Percentiles rank a stretch among this genome's conserved stretches.
These are phyloP conservation scores for Smittium mucronatum DNA, from an alignment of 371 early-diverging fungal species.

Conservation along the genomic window DNA sequence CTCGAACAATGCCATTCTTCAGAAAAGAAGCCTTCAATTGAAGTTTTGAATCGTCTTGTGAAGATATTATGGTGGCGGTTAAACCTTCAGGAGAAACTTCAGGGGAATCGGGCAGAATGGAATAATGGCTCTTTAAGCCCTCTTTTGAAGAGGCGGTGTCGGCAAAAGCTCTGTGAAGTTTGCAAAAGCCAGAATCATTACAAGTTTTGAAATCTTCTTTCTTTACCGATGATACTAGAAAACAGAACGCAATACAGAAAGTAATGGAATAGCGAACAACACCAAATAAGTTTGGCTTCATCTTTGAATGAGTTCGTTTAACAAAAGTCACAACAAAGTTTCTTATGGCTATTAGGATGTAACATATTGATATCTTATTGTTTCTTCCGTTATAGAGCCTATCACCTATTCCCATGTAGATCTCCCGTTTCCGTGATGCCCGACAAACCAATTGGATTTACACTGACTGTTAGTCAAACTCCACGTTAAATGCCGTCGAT, in stretches of 20 bases:
- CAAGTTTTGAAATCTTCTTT: constrained; percentile 84
- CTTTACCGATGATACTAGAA: constrained; percentile 34
- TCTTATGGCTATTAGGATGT: too few relatives aligned
- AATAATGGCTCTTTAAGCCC: constrained; percentile 29
- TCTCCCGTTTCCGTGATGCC: too few relatives aligned
- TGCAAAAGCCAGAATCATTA: constrained; percentile 76
- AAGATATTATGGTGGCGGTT: constrained; percentile 44
- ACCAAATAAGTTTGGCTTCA: constrained; percentile 78
- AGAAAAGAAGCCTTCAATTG: constrained; percentile 22
- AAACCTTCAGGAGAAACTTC: constrained; percentile 36
- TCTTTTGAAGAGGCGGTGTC: constrained; percentile 35
- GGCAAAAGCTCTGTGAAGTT: constrained; percentile 76
- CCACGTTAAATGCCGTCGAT: too few relatives aligned
- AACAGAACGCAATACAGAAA: not conserved
- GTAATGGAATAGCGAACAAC: constrained; percentile 61
- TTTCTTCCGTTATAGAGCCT: too few relatives aligned
- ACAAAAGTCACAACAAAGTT: too few relatives aligned
- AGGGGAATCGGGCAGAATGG: constrained; percentile 40
- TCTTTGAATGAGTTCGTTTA: too few relatives aligned
- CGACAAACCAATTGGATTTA: too few relatives aligned
- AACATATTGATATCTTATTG: too few relatives aligned
- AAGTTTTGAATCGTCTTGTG: constrained; percentile 32
- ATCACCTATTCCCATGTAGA: too few relatives aligned
- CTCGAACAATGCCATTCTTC: constrained; percentile 47
- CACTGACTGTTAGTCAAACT: too few relatives aligned